Evolutionary conservation across 2,329 filamentous ascomycete species (phyloP), one percentile per base, ranked within the genome.

Genomic region (Penicillium crustosum): DNA sequence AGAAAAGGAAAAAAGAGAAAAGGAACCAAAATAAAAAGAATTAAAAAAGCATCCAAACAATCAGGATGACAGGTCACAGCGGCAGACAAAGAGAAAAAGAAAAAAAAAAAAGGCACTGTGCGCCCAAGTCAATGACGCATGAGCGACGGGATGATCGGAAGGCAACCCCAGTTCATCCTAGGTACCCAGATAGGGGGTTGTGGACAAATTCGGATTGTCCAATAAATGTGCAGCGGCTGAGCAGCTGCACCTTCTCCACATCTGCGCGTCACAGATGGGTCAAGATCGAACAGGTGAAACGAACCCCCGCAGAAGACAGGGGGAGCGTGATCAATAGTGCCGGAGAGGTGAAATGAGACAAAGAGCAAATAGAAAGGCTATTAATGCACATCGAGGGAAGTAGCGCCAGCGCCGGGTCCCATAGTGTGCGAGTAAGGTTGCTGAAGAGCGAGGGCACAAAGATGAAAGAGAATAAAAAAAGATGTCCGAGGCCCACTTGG

Each of bases 331-430:
- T 50, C 27, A 39, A 41, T 7, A 25, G 13, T 41, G 43, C 45
- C 42, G 17, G 41, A 57, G 41, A 55, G 43, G 49, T 56, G 53
- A 56, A 57, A 52, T 31, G 49, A 41, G 53, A 59, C 49, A 52
- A 52, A 52, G 55, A 53, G 49, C 51, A 56, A 52, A 53, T 44
- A 58, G 44, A 49, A 53, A 52, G 58, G 62, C 59, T 63, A 63
- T 58, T 60, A 49, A 63, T 57, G 63, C 62, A 61, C 21, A 39
- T 49, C 31, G 41, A 52, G 38, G 44, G 38, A 12, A 6, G 45
- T 53, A 53, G 64, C 63, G 64, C 64, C 64, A 42, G 64, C 64
- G 63, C 63, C 47, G 23, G 49, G 52, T 49, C 45, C 58, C 53
- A 52, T 52, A 50, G 53, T 21, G 55, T 55, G 33, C 35, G n/a